Evolutionary conservation across 2,329 filamentous ascomycete species (phyloP).

Genomic region (Monosporascus cannonballus): DNA sequence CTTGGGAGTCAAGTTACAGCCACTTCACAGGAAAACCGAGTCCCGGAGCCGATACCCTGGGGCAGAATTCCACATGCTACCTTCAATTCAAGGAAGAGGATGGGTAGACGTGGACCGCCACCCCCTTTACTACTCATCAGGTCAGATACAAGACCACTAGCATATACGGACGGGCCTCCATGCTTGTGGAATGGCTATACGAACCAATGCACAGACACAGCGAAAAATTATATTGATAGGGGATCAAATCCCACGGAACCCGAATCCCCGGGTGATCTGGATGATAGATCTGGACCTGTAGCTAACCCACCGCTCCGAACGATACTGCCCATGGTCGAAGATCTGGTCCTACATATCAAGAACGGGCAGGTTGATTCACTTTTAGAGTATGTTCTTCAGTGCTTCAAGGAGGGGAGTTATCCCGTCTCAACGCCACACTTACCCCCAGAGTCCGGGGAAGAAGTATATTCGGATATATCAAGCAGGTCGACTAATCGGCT

Average conservation of each 20-base stretch:
- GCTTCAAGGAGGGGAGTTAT: conserved; percentile 36
- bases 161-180: conserved; percentile 13
- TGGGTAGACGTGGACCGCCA: conserved; percentile 16
- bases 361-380: conserved; percentile 34
- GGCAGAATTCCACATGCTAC: conserved; percentile 12
- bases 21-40: conserved; percentile 3
- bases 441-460: conserved; percentile 8
- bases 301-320: conserved; percentile 28
- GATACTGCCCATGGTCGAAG: conserved; percentile 47
- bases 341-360: conserved; percentile 50
- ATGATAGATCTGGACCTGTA: conserved; percentile 8
- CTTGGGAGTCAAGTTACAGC: neutral
- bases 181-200: conserved; percentile 19
- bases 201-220: conserved; percentile 12
- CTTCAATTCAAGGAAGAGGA: conserved; percentile 16
- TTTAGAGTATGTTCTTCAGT: conserved; percentile 40
- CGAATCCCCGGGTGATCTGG: conserved; percentile 6
- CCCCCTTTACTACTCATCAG: conserved; percentile 17
- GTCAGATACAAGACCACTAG: conserved; percentile 2
- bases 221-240: conserved; percentile 29
- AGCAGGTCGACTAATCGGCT: conserved; percentile 3
- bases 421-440: conserved; percentile 17
- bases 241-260: conserved; percentile 31
- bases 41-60: conserved; percentile 14
- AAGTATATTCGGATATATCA: conserved; percentile 2